A percentile compares a stretch with the other conserved stretches of the same genome.
These are phyloP conservation scores for Rhizopogon vesiculosus DNA, from an alignment of 768 basidiomycete genomes.

Conservation along the genomic window DNA sequence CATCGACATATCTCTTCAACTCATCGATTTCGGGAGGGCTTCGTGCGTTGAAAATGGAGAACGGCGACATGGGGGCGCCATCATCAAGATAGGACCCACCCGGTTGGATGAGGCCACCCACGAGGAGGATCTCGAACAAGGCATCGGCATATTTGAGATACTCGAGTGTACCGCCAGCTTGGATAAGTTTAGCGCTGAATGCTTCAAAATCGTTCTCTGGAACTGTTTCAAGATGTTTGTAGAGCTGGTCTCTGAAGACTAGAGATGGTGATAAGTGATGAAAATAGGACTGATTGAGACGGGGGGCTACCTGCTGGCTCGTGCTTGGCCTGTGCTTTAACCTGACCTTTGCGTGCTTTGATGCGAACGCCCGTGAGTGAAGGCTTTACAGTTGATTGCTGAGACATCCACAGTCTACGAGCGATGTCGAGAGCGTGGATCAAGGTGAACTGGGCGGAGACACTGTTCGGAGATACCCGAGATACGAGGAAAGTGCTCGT, in stretches of 20 bases:
- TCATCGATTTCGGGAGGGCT: conserved; percentile 78
- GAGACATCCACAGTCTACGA: conserved; percentile 82
- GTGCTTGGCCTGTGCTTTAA: conserved; percentile 92
- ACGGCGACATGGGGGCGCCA: conserved; percentile 78
- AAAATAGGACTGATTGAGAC: background rate
- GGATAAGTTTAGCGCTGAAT: conserved; percentile 77
- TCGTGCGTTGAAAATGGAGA: conserved; percentile 81
- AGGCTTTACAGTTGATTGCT: conserved; percentile 84
- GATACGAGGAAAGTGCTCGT: too few species aligned
- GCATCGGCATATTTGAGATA: conserved; percentile 96
- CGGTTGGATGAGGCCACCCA: conserved; percentile 94
- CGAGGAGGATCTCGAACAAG: conserved; percentile 93
- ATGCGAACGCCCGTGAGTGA: conserved; percentile 90
- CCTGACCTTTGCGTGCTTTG: conserved; percentile 89
- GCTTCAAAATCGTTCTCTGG: conserved; percentile 77
- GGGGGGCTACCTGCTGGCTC: conserved; percentile 61
- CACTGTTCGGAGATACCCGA: conserved; percentile 21
- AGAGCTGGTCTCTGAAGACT: conserved; percentile 94
- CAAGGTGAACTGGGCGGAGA: background rate
- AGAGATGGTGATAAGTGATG: conserved; percentile 10
- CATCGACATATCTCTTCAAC: conserved; percentile 90
- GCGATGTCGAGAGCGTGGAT: conserved; percentile 25
- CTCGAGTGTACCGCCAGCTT: conserved; percentile 91
- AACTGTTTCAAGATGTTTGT: conserved; percentile 85
- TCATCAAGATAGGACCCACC: conserved; percentile 91